Evolutionary conservation across 345 rosid genomes (phyloP), one percentile per base, ranked within the genome.

Genomic region (Dipteronia sinensis): DNA sequence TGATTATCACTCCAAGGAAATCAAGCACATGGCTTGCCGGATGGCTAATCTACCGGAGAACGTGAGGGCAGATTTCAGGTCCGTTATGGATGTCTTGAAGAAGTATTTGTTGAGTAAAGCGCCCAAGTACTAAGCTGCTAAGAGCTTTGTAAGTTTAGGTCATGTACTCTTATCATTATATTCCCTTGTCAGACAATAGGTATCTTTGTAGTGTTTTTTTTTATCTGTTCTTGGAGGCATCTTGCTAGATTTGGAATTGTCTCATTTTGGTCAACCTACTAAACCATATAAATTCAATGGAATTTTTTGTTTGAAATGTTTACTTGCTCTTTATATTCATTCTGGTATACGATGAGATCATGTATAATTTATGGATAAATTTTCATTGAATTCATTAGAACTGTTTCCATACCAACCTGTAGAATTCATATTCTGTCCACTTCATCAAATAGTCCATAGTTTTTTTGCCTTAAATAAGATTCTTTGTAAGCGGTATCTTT

Each of bases 51-150:
- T 88, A 3, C 89, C 91, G 0, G 87, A 86, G 68, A 72, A 80
- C 67, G 91, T 88, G 29, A 86, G 76, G 73, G 88, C 89, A 0
- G 88, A 88, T 78, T 88, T 84, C 53, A 84, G 86, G 16, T 76
- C 86, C 0, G 91, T 88, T 17, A 88, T 86, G 91, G 89, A 86
- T 81, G 87, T 82, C 76, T 76, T 88, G 85, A 84, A 82, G 84
- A 84, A 79, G 68, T 81, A 79, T 67, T 83, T 86, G 78, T 76
- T 74, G 67, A 81, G 82, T 22, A 83, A 82, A 68, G 49, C 38
- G 1, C 70, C 79, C 16, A 58, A 22, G 27, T 67, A 75, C 67
- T 78, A 82, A 7, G 82, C 66, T 20, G 29, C 40, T 65, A 12
- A 19, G 64, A 72, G 76, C 78, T 11, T 55, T 3, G 15, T 31